phyloP scores from a whole-genome alignment of 2,329 filamentous ascomycete species.

The Aurifilum marmelostoma region DNA sequence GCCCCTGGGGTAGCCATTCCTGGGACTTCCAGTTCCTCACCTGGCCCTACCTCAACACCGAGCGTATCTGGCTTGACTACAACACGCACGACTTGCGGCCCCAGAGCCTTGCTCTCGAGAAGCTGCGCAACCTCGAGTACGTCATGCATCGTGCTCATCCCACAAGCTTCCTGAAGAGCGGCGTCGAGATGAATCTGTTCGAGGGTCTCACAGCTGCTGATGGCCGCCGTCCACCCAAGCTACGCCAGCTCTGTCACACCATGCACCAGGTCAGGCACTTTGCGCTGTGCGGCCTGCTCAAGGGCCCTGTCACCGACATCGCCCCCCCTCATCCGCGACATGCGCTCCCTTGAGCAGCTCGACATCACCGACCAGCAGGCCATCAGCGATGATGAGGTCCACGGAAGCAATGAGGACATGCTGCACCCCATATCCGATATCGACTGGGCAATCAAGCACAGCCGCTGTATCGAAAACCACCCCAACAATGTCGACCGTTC shows the following conservation, averaged over 20 bases:
- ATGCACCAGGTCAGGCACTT: conserved; percentile 24
- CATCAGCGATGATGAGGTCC: conserved; percentile 2
- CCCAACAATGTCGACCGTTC: conserved; percentile 9
- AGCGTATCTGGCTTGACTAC: conserved; percentile 27
- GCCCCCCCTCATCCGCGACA: conserved; percentile 9
- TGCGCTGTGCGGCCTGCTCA: conserved; percentile 23
- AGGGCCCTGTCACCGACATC: conserved; percentile 16
- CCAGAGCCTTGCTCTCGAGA: conserved; percentile 12
- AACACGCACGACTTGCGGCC: conserved; percentile 14
- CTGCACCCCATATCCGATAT: not conserved
- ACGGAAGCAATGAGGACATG: not conserved
- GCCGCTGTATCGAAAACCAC: conserved; percentile 16
- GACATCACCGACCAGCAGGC: conserved; percentile 27
- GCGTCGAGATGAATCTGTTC: conserved; percentile 1
- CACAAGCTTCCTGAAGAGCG: not conserved
- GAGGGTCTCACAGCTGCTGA: not conserved
- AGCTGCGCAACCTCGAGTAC: conserved; percentile 17
- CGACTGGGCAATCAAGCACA: conserved; percentile 26
- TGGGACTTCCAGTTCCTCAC: conserved; percentile 26
- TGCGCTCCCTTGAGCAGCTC: conserved; percentile 24
- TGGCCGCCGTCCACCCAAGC: not conserved
- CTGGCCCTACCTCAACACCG: conserved; percentile 19
- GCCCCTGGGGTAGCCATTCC: conserved; percentile 17
- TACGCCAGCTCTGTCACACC: conserved; percentile 13
- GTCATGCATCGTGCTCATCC: conserved; percentile 23